phyloP scores from a whole-genome alignment of 352 stramenopile genomes.

The Globisporangium megalacanthum region DNA sequence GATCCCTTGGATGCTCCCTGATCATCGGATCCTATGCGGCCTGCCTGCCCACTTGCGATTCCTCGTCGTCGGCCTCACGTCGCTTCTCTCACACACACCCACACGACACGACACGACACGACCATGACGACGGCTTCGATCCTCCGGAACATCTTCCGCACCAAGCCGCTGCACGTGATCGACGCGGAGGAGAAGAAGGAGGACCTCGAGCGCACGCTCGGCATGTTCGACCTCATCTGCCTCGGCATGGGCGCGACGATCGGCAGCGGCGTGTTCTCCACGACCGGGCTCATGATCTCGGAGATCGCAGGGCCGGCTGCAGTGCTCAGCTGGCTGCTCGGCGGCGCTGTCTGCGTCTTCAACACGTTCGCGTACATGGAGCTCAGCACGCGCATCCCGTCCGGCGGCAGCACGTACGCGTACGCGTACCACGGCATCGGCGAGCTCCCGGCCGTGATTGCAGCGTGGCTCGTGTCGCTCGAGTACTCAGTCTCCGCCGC shows the following conservation, averaged over 20 bases:
- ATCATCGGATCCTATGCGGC: too few relatives aligned
- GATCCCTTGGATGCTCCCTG: too few relatives aligned
- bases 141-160: slow-evolving; percentile 40
- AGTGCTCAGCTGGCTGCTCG: slow-evolving; percentile 78
- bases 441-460: slow-evolving; percentile 89
- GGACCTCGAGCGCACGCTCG: slow-evolving; percentile 62
- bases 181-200: slow-evolving; percentile 64
- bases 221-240: slow-evolving; percentile 86
- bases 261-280: slow-evolving; percentile 89
- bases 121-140: too few relatives aligned
- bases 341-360: slow-evolving; percentile 71
- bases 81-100: too few relatives aligned
- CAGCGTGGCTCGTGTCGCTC: slow-evolving; percentile 85
- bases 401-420: slow-evolving; percentile 87
- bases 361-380: slow-evolving; percentile 90
- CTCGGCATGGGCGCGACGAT: slow-evolving; percentile 92
- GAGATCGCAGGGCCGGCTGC: slow-evolving; percentile 68
- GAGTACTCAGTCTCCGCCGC: slow-evolving; percentile 90
- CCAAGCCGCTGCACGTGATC: slow-evolving; percentile 74
- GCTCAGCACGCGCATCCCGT: slow-evolving; percentile 81
- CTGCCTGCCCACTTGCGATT: too few relatives aligned
- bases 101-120: too few relatives aligned
- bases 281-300: slow-evolving; percentile 73
- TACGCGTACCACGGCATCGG: slow-evolving; percentile 93
- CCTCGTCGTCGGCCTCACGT: too few relatives aligned